Percentiles rank a stretch among this genome's conserved stretches.
phyloP scores from a whole-genome alignment of 805 yeast genomes.

The Metschnikowia shivogae region DNA sequence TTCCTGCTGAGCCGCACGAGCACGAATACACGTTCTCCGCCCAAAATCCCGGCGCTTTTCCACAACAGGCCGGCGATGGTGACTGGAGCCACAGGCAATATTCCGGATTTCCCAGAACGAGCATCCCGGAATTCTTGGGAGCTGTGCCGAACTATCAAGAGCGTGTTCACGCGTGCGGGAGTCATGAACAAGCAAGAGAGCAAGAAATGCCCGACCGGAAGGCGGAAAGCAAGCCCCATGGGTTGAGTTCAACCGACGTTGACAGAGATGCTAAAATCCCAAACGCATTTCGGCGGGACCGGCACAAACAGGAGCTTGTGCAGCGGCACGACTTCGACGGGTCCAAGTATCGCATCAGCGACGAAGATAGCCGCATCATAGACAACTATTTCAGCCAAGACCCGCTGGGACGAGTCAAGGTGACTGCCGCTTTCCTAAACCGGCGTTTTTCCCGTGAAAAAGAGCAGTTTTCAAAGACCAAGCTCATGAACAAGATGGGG shows the following conservation, averaged over 20 bases:
- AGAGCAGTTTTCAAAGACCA: not conserved
- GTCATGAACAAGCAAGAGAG: too few species aligned
- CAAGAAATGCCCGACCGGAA: too few species aligned
- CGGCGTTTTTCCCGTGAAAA: conserved; percentile 17
- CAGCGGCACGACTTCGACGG: not conserved
- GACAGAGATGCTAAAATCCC: not conserved
- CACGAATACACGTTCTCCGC: too few species aligned
- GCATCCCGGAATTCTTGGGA: too few species aligned
- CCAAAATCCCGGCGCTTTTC: too few species aligned
- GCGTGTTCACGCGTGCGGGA: too few species aligned
- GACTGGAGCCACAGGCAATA: too few species aligned
- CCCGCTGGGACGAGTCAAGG: conserved; percentile 37
- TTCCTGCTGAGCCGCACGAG: not conserved
- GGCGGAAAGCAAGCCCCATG: not conserved
- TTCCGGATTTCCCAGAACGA: too few species aligned
- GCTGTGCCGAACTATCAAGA: too few species aligned
- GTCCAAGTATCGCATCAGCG: not conserved
- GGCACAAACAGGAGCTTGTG: conserved; percentile 1
- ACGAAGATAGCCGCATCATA: not conserved
- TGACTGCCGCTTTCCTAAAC: conserved; percentile 25
- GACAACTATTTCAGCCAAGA: conserved; percentile 34
- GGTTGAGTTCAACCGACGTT: too few species aligned
- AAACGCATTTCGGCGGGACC: not conserved
- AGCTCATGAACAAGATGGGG: not conserved
- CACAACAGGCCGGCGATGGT: too few species aligned